Evolutionary conservation across 75 land plant genomes (phyloP), one percentile per base, ranked within the genome.

Genomic region (Pinus tabuliformis): DNA sequence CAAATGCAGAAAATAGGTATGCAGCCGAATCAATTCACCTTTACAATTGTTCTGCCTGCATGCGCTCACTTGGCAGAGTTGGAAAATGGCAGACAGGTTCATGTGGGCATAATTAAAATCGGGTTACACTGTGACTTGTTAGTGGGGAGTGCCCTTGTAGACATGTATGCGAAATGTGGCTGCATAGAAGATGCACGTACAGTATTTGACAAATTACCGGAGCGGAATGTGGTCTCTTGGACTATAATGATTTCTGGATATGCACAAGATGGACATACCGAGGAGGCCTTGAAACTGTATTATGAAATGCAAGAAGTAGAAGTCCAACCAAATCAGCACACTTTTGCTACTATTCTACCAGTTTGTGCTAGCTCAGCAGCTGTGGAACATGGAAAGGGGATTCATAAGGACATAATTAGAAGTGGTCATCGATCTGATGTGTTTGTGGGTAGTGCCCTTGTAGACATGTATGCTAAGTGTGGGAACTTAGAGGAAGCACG

Each of bases 91-190:
- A 78, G 36, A 57, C 75, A 83, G 80, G 77, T 90, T 15, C 92
- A 90, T 72, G 74, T 59, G 21, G 42, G 76, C 59, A 66, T 86
- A 18, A 58, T 90, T 72, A 82, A 63, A n/a, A 52, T 60, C 45
- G 90, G 86, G 18, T 81, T 85, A 24, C 6, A 62, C 8, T 78
- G 73, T 26, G 72, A 78, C 71, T 56, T 78, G 16, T 88, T 84
- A 75, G 85, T 86, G 21, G 82, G 81, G 59, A 88, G 82, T 80
- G 81, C 90, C 33, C 78, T 90, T 24, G 58, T 90, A 14, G 82
- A 86, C 76, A 90, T 90, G 92, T 91, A 91, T 75, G 86, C 86
- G 22, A 88, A 86, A 21, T 88, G 88, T 81, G 90, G 93, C 13
- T 85, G 84, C 73, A 52, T 91, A 14, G 58, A 70, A 14, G 83